Conservation (phyloP, 257 asterid species). For the Fraxinus quadrangulata region DNA sequence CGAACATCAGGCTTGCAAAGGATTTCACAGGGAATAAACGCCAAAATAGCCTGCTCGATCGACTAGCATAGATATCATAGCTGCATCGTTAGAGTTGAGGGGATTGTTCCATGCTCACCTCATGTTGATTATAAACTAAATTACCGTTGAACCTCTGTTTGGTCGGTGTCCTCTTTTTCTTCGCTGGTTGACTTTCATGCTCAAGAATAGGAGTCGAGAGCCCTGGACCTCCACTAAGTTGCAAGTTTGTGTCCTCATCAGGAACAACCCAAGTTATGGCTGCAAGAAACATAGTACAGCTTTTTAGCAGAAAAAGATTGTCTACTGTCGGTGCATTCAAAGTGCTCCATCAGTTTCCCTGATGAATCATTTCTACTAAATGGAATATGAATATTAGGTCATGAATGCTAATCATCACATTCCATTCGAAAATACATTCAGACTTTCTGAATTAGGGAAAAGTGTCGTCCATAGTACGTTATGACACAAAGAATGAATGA, state of each 20-base stretch:
- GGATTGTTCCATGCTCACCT: conserved; percentile 34
- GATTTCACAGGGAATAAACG: conserved; percentile 14
- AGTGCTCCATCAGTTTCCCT: neutral
- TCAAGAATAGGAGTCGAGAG: conserved; percentile 24
- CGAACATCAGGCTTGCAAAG: conserved; percentile 18
- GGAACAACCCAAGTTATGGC: conserved; percentile 55
- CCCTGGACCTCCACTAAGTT: conserved; percentile 42
- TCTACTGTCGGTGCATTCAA: neutral
- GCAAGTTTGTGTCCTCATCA: conserved; percentile 48
- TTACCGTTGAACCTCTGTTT: conserved; percentile 30
- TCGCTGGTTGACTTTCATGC: conserved; percentile 33
- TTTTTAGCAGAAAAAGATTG: conserved; percentile 30
- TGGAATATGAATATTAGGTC: neutral
- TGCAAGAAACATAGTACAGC: conserved; percentile 17
- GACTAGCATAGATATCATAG: neutral
- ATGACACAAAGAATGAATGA: neutral
- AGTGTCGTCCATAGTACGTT: neutral
- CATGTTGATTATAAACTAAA: conserved; percentile 23
- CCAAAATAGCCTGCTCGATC: neutral
- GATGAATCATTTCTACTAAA: neutral
- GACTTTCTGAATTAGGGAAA: neutral
- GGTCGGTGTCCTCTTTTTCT: conserved; percentile 48
- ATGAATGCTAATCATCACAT: neutral
- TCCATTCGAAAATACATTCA: neutral
- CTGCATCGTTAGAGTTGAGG: conserved; percentile 21